Evolutionary conservation across 805 yeast species (phyloP), one percentile per base, ranked within the genome.

Genomic region (Starmerella roubikii): DNA sequence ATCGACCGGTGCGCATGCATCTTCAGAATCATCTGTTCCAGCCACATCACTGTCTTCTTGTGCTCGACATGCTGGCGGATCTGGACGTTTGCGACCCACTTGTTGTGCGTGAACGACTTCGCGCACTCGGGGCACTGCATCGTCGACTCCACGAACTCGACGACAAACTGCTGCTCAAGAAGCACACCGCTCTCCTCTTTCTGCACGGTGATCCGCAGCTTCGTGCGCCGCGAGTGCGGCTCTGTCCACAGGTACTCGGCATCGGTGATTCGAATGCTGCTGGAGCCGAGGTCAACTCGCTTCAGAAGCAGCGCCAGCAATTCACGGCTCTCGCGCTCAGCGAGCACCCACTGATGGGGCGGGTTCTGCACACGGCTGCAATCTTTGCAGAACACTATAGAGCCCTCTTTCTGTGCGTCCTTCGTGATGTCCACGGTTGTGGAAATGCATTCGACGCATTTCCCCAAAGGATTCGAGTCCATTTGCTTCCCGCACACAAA

Each of bases 41-140:
- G 72, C 56, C 83, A 91, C 59, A 88, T 71, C 60, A 91, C 88
- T 8, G 99, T 91, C 69, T 95, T 78, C 65, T 91, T 91, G 62
- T 91, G 98, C 15, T 83, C 74, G 27, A 91, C 98, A 59, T 93
- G 91, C 63, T 91, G 99, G 65, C 99, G 78, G 53, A 93, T 80
- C 66, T 91, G 99, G 27, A 93, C 94, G 22, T 88, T 75, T 24
- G 99, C 96, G 61, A 91, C 79, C 98, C 98, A 91, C 4, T 97
- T 93, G 61, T 91, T 84, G 21, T 93, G 80, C 24, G 99, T 91
- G 55, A 79, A 91, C 1, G 95, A 80, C 60, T 84, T 86, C 39
- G 97, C 98, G 74, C 99, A 91, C 64, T 88, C 97, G 3, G 95
- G 78, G 68, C 99, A 91, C 67, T 91, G 98, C 81, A 81, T 82